Evolutionary conservation across 495 filamentous ascomycete genomes (phyloP).

Genomic region (Podospora didyma): DNA sequence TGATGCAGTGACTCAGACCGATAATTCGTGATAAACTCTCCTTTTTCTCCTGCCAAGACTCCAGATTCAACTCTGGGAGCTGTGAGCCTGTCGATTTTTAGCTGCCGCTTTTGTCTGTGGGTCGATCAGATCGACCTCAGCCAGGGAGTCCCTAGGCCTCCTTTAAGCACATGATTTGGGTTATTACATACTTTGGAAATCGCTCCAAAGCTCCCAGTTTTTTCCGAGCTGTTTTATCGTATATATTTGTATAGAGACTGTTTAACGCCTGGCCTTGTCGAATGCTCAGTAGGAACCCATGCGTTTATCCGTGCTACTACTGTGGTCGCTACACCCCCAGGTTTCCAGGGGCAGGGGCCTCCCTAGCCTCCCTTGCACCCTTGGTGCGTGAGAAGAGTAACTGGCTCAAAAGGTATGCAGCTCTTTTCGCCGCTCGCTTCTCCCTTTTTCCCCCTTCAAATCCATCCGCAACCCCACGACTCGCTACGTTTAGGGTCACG

Average conservation of each 20-base stretch:
- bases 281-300: too few species aligned
- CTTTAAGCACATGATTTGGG: background rate
- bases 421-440: conserved; percentile 20
- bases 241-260: too few species aligned
- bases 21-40: conserved; percentile 1
- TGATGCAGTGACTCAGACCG: conserved; percentile 12
- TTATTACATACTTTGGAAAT: background rate
- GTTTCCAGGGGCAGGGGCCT: background rate
- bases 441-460: conserved; percentile 19
- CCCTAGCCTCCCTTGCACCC: background rate
- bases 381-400: conserved; percentile 4
- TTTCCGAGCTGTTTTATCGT: too few species aligned
- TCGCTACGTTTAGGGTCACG: conserved; percentile 17
- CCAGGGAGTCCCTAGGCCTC: background rate
- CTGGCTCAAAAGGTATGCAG: conserved; percentile 22
- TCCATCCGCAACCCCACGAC: conserved; percentile 32
- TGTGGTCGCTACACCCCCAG: too few species aligned
- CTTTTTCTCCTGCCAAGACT: conserved; percentile 6
- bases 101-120: conserved; percentile 2
- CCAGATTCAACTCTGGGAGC: background rate
- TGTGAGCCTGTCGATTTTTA: conserved; percentile 16
- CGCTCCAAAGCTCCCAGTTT: too few species aligned
- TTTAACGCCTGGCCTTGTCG: too few species aligned
- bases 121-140: background rate
- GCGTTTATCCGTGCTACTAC: too few species aligned